A percentile compares a stretch with the other conserved stretches of the same genome.
Conservation (phyloP, 805 yeast species). For the Ogataea glucozyma region DNA sequence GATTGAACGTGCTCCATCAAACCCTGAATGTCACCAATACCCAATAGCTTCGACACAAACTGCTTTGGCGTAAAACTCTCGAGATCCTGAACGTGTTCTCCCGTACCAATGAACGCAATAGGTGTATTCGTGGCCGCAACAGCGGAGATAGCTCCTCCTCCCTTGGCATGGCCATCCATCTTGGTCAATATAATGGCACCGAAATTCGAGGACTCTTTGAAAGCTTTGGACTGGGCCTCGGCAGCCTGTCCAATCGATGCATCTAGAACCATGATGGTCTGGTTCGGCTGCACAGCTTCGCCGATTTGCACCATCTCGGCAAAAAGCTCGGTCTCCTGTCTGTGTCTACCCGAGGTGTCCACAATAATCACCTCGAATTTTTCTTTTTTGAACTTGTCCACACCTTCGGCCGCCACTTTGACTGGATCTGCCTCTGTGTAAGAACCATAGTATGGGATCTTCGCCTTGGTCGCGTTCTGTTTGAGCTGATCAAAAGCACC, state of each 20-base stretch:
- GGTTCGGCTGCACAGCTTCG: constrained; percentile 85
- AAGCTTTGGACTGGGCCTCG: constrained; percentile 89
- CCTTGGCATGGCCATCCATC: constrained; percentile 98
- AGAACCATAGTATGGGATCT: constrained; percentile 92
- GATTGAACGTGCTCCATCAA: constrained; percentile 92
- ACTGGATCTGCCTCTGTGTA: constrained; percentile 97
- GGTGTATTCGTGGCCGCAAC: constrained; percentile 97
- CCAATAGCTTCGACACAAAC: constrained; percentile 87
- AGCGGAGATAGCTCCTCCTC: constrained; percentile 99
- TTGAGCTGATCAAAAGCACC: constrained; percentile 99
- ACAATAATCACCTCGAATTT: constrained; percentile 92
- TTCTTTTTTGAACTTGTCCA: constrained; percentile 84
- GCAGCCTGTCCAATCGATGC: constrained; percentile 99
- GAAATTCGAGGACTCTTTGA: constrained; percentile 88
- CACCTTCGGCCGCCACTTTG: constrained; percentile 88
- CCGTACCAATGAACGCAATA: constrained; percentile 94
- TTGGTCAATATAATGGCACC: constrained; percentile 95
- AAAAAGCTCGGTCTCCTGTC: constrained; percentile 88
- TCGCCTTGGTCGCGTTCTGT: constrained; percentile 94
- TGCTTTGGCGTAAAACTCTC: constrained; percentile 89
- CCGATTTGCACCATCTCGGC: constrained; percentile 94
- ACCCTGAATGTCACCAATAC: constrained; percentile 94
- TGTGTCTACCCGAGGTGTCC: constrained; percentile 97
- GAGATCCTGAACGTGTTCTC: constrained; percentile 92
- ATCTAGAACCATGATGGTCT: constrained; percentile 96